Evolutionary conservation across 2,329 filamentous ascomycete species (phyloP), one percentile per base, ranked within the genome.

Genomic region (Alternaria conjuncta): DNA sequence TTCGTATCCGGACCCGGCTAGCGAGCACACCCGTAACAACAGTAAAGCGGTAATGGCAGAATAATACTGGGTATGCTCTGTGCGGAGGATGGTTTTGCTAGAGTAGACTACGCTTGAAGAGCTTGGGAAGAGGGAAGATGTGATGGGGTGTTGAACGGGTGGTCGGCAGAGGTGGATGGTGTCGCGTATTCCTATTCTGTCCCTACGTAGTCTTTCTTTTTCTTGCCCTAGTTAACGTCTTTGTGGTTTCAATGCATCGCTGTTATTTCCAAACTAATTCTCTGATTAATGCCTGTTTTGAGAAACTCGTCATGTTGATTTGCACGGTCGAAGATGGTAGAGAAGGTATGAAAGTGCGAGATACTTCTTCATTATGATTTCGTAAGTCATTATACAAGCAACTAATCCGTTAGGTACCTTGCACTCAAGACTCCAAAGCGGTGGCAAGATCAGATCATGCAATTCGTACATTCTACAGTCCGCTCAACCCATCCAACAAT

Each of bases 401-500:
- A 28, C 15, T 25, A 18, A 18, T 49, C 25, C 23, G 45, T 10
- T 26, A 0, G 44, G 21, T 23, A 46, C 20, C 11, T 41, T 41
- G 36, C 4, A 5, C 36, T 15, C 44, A 46, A 46, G 11, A 46
- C 20, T 3, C 4, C 20, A 46, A 46, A n/a, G 3, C 1, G 47
- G 26, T 12, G n/a, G 47, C n/a, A 50, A 21, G 18, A 18, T 12
- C n/a, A n/a, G 20, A 28, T 13, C 10, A 28, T 15, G 9, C 12
- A 50, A 18, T 23, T 13, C 18, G 18, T 36, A 36, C 18, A 51
- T 36, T 13, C 26, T 60, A 73, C 55, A 75, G 57, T 46, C 67
- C 71, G 56, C 72, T 69, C 64, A 79, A 65, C 21, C 76, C 76
- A 71, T 80, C 78, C 67, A 80, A 63, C 57, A 80, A 61, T 18